Conservation (phyloP, 2,329 filamentous ascomycete genomes). For the Monascus ruber region DNA sequence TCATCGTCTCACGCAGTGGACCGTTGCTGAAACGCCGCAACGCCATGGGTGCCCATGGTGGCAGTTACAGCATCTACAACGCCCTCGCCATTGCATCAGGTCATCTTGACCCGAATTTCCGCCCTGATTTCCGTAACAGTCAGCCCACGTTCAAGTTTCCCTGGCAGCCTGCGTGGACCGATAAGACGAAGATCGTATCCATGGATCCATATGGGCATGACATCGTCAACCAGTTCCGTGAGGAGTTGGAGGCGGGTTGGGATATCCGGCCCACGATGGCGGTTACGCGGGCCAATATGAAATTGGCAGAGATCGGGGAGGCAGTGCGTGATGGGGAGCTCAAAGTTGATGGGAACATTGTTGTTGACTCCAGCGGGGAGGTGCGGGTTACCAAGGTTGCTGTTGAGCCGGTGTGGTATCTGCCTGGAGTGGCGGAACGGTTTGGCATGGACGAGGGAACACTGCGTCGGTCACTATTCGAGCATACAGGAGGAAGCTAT, state of each 20-base stretch:
- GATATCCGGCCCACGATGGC: constrained; percentile 87
- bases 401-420: constrained; percentile 86
- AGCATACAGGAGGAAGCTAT: constrained; percentile 91
- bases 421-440: constrained; percentile 77
- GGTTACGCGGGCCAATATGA: constrained; percentile 89
- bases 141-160: constrained; percentile 82
- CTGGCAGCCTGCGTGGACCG: constrained; percentile 79
- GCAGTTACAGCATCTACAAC: constrained; percentile 93
- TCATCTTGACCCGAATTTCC: constrained; percentile 73
- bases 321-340: constrained; percentile 72
- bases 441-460: constrained; percentile 88
- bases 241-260: constrained; percentile 57
- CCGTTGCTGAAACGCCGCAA: constrained; percentile 22
- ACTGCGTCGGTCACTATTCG: constrained; percentile 77
- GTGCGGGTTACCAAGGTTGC: constrained; percentile 92
- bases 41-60: constrained; percentile 63
- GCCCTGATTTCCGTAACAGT: constrained; percentile 68
- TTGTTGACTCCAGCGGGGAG: constrained; percentile 71
- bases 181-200: constrained; percentile 87
- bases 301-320: constrained; percentile 85
- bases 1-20: constrained; percentile 55
- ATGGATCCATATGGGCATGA: constrained; percentile 95
- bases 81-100: constrained; percentile 86
- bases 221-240: constrained; percentile 66
- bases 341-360: constrained; percentile 74